Evolutionary conservation across 2,329 filamentous ascomycete species (phyloP).

Genomic region (Ophiostoma australiae): DNA sequence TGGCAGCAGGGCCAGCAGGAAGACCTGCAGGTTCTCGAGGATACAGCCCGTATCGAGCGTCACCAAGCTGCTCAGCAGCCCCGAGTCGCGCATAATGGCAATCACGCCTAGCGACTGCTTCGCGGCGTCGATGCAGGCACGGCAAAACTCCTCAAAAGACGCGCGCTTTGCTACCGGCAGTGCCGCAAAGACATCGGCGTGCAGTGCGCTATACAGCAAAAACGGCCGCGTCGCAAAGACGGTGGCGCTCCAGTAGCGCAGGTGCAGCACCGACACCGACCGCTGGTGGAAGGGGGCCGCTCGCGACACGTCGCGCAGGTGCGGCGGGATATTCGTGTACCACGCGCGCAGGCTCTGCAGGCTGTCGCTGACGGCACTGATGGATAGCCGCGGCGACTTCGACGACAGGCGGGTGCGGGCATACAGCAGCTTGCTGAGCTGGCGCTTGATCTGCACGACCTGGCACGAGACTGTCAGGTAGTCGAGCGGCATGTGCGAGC

Average conservation of each 20-base stretch:
- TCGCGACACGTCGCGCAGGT: constrained; percentile 29
- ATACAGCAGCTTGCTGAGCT: constrained; percentile 28
- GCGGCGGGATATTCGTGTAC: constrained; percentile 29
- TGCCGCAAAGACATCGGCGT: constrained; percentile 20
- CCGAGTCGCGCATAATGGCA: constrained; percentile 27
- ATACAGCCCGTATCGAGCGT: constrained; percentile 29
- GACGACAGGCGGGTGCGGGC: background rate
- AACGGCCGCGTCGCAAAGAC: constrained; percentile 36
- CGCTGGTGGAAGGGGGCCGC: constrained; percentile 30
- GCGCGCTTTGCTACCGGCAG: constrained; percentile 27
- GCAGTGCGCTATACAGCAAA: constrained; percentile 29
- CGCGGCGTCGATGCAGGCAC: constrained; percentile 29
- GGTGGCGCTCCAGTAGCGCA: constrained; percentile 30
- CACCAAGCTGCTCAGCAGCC: constrained; percentile 29
- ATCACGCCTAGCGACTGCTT: constrained; percentile 27
- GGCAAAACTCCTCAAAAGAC: constrained; percentile 28
- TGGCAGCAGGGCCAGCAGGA: constrained; percentile 28
- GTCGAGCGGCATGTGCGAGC: constrained; percentile 31
- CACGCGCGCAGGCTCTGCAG: constrained; percentile 28
- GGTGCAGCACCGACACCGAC: constrained; percentile 30
- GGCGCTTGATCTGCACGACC: constrained; percentile 29
- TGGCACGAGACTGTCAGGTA: constrained; percentile 30
- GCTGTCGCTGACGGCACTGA: constrained; percentile 27
- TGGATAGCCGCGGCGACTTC: constrained; percentile 18
- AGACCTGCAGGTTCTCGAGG: constrained; percentile 31